Evolutionary conservation across 441 rosid genomes (phyloP).

Genomic region (Rhodomyrtus psidioides): DNA sequence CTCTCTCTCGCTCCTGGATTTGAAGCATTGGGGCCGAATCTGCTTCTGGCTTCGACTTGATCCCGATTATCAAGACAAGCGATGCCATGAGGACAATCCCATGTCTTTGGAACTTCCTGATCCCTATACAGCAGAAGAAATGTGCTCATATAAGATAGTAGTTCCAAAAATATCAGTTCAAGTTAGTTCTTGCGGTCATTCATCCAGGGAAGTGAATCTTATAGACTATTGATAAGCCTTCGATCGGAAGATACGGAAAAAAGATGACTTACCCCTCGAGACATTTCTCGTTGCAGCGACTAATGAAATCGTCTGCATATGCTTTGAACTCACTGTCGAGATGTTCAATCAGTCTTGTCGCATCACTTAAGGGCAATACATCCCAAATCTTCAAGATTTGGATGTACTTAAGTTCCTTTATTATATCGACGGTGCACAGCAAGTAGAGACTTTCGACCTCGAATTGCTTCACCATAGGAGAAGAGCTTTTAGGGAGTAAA

Average conservation of each 20-base stretch:
- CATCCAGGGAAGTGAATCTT: not conserved
- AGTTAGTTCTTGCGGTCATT: too few species aligned
- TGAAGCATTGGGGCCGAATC: too few species aligned
- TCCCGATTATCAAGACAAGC: too few species aligned
- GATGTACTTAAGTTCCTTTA: not conserved
- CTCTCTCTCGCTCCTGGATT: too few species aligned
- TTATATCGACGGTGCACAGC: conserved; percentile 23
- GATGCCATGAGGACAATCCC: too few species aligned
- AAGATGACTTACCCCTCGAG: conserved; percentile 4
- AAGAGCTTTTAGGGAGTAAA: not conserved
- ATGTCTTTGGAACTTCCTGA: too few species aligned
- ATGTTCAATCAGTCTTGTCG: conserved; percentile 1
- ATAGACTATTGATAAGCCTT: not conserved
- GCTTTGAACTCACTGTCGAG: conserved; percentile 1
- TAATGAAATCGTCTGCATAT: conserved; percentile 1
- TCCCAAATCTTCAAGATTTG: conserved; percentile 42
- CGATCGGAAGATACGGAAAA: not conserved
- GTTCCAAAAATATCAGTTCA: too few species aligned
- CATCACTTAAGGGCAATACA: conserved; percentile 16
- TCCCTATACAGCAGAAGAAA: too few species aligned
- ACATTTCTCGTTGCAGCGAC: conserved; percentile 11
- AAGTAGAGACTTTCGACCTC: conserved; percentile 11
- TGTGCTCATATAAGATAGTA: too few species aligned
- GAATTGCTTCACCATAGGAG: conserved; percentile 11
- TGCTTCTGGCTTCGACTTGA: too few species aligned